phyloP scores from a whole-genome alignment of 176 grass and related monocot genomes.

The Triticum urartu region DNA sequence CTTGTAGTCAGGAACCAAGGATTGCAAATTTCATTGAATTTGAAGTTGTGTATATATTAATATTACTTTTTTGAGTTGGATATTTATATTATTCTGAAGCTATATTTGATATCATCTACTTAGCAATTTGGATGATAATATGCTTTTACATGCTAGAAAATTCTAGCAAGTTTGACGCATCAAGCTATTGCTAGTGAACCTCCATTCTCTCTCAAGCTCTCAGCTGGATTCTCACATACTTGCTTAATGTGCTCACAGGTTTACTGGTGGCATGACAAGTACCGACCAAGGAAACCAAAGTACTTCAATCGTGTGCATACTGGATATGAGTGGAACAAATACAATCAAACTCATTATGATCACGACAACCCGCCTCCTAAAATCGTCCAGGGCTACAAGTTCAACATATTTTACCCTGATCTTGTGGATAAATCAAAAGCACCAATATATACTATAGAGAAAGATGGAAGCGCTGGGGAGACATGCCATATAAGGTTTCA shows the following conservation, averaged over 20 bases:
- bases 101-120: conserved; percentile 4
- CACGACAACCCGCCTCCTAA: conserved; percentile 96
- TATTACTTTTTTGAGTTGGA: background rate
- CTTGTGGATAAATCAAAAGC: conserved; percentile 94
- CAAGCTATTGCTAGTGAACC: background rate
- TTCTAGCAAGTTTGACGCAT: conserved; percentile 11
- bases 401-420: conserved; percentile 99
- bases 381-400: conserved; percentile 98
- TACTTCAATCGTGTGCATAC: conserved; percentile 99
- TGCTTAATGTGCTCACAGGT: conserved; percentile 45
- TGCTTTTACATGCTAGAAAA: background rate
- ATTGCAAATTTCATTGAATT: conserved; percentile 8
- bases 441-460: conserved; percentile 82
- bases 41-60: background rate
- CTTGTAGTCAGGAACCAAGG: background rate
- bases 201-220: background rate
- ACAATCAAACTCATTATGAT: conserved; percentile 97
- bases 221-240: conserved; percentile 10
- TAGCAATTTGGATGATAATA: background rate
- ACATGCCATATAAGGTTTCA: conserved; percentile 92
- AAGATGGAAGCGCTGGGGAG: conserved; percentile 80
- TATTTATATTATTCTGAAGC: background rate
- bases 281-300: conserved; percentile 89
- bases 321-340: conserved; percentile 99
- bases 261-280: conserved; percentile 99